Conservation (phyloP, 257 asterid genomes). For the Rubia yunnanensis region DNA sequence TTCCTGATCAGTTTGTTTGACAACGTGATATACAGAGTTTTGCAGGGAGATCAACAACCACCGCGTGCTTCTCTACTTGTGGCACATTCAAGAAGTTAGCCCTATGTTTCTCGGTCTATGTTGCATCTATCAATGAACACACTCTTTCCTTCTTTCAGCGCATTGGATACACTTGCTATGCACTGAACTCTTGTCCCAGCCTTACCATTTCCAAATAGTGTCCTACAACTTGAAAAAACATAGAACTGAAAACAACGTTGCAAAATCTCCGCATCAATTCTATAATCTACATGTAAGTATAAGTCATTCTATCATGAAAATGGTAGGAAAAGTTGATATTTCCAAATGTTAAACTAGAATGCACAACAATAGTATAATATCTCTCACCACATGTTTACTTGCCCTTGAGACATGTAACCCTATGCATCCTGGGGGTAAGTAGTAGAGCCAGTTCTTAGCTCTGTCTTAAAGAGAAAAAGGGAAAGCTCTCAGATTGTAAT, state of each 20-base stretch:
- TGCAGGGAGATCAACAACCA: conserved; percentile 84
- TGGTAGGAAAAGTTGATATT: too few species aligned
- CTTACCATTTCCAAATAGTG: conserved; percentile 66
- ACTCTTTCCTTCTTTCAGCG: conserved; percentile 65
- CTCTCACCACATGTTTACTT: too few species aligned
- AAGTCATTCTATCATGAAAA: too few species aligned
- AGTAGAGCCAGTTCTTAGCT: too few species aligned
- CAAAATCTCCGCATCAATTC: not conserved
- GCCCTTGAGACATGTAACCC: too few species aligned
- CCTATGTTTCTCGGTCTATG: conserved; percentile 69
- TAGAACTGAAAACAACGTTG: not conserved
- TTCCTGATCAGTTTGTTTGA: conserved; percentile 69
- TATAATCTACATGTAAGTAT: too few species aligned
- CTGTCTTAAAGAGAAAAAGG: too few species aligned
- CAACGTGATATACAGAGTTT: conserved; percentile 79
- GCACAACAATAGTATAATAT: too few species aligned
- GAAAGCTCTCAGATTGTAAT: too few species aligned
- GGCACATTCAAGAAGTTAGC: conserved; percentile 56
- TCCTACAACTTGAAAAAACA: conserved; percentile 38
- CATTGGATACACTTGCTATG: conserved; percentile 46
- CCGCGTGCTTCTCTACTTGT: conserved; percentile 57
- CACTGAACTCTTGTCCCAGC: conserved; percentile 77
- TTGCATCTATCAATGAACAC: conserved; percentile 85
- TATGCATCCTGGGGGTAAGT: too few species aligned
- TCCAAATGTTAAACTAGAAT: too few species aligned